Evolutionary conservation across 768 basidiomycete species (phyloP), one percentile per base, ranked within the genome.

Genomic region (Leccinum broughii): DNA sequence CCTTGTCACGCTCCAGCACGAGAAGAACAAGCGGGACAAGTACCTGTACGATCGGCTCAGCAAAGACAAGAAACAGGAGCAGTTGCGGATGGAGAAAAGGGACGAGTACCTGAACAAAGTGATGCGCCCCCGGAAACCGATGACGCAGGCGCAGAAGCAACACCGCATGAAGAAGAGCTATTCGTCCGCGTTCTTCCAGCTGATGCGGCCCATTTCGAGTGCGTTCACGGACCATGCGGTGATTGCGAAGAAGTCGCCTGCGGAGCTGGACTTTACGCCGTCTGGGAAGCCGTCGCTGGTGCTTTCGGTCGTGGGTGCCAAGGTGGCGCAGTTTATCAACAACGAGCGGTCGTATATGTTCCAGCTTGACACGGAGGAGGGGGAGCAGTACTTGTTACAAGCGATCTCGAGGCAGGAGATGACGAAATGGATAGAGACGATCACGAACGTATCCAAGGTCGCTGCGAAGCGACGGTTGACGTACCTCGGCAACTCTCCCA

Each of bases 161-260:
- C 89, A 91, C 62, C 82, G 90, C n/a, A 85, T 88, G 74, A 93
- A 93, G 82, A 90, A 92, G 76, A 92, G 90, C 77, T 89, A 92
- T 80, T 92, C 83, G 20, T 79, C 87, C 1, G 88, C 89, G 5
- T 89, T 93, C 73, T 82, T 93, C 75, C 88, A 86, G 66, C 80
- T 93, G 76, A 93, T 93, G 87, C 83, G 92, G n/a, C 92, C 92
- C 2, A 86, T 93, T 55, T 94, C 92, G 15, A 92, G 85, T 61
- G 92, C 92, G 2, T 93, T 93, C 68, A 85, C 85, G 20, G 83
- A 87, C 50, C 87, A 89, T 53, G 78, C 80, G 28, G 55, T 74
- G 56, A 56, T 63, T 9, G 52, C 77, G 61, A 87, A 84, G 71
- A 83, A 81, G 60, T 88, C 88, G 1, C 80, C 89, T 1, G 82